Evolutionary conservation across 768 basidiomycete species (phyloP).

Genomic region (Lactarius hatsudake): DNA sequence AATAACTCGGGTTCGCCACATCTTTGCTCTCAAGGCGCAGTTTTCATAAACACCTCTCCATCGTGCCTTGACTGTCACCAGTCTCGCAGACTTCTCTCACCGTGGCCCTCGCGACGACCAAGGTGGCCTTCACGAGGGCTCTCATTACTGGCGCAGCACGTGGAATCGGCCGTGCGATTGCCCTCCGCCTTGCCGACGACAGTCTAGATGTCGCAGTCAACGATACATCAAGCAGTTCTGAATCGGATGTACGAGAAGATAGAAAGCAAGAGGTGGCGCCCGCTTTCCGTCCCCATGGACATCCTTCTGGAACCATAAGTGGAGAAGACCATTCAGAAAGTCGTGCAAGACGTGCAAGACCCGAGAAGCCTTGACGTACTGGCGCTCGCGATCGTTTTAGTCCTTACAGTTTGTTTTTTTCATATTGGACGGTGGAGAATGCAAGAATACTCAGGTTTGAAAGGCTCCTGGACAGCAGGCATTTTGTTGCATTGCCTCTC

Average conservation of each 20-base stretch:
- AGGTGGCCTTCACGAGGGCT: conserved; percentile 28
- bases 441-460: conserved; percentile 6
- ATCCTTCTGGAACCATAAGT: conserved; percentile 19
- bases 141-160: conserved; percentile 29
- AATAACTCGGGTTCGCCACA: not conserved
- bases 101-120: not conserved
- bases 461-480: not conserved
- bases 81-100: not conserved
- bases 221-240: conserved; percentile 17
- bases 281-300: conserved; percentile 17
- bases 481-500: not conserved
- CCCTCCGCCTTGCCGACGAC: conserved; percentile 29
- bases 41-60: not conserved
- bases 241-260: conserved; percentile 9
- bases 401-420: not conserved
- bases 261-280: conserved; percentile 12
- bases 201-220: conserved; percentile 27
- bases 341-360: conserved; percentile 14
- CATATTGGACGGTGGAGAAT: conserved; percentile 23
- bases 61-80: not conserved
- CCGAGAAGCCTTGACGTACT: conserved; percentile 18
- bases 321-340: not conserved
- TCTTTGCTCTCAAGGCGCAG: too few species aligned
- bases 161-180: conserved; percentile 28
- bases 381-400: not conserved